Evolutionary conservation across 2,329 filamentous ascomycete species (phyloP).

Genomic region (Penicillium expansum): DNA sequence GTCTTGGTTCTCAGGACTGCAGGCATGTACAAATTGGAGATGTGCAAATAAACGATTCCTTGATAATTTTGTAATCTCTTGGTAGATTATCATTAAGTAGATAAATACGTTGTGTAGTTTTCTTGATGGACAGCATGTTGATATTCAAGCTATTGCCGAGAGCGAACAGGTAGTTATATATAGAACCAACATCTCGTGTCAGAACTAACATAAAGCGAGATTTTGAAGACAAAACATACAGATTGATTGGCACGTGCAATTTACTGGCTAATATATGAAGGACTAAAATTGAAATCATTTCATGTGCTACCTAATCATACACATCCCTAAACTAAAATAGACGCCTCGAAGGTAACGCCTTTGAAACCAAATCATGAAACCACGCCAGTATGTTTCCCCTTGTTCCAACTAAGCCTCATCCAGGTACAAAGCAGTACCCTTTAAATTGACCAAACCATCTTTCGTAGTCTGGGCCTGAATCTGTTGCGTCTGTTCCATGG

Average conservation of each 20-base stretch:
- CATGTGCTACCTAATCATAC: slow-evolving; percentile 8
- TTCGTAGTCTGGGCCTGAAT: slow-evolving; percentile 29
- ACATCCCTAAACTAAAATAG: not conserved
- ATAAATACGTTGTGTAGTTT: not conserved
- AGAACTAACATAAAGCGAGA: not conserved
- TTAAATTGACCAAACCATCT: slow-evolving; percentile 29
- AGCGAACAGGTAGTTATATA: not conserved
- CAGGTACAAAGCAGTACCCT: slow-evolving; percentile 34
- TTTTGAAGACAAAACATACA: no score
- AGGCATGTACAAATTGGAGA: slow-evolving; percentile 21
- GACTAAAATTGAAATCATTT: not conserved
- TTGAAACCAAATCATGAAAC: not conserved
- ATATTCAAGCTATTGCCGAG: not conserved
- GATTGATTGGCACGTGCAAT: not conserved
- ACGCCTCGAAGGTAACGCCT: not conserved
- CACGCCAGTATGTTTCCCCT: not conserved
- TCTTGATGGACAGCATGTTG: not conserved
- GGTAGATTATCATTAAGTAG: not conserved
- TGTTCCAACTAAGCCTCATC: slow-evolving; percentile 24
- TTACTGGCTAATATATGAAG: not conserved
- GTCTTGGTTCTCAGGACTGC: not conserved
- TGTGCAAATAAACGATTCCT: slow-evolving; percentile 19
- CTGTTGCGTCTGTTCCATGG: slow-evolving; percentile 21
- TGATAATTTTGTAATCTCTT: not conserved
- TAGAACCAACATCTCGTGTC: not conserved